phyloP scores from a whole-genome alignment of 805 yeast genomes.

The Wickerhamiella occidentalis region DNA sequence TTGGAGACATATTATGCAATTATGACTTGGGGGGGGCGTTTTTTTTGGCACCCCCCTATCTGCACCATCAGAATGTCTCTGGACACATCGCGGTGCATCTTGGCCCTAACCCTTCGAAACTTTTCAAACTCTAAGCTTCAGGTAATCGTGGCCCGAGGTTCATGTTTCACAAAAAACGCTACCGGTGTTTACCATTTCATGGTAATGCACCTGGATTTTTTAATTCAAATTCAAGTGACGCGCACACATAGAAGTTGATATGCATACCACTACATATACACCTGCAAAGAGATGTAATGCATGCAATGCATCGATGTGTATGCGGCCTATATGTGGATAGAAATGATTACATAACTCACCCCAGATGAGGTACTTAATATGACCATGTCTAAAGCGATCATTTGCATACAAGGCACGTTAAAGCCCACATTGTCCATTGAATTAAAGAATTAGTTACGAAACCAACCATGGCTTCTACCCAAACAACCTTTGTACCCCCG shows the following conservation, averaged over 20 bases:
- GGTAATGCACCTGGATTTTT: too few species aligned
- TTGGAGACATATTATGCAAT: too few species aligned
- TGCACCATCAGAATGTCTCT: neutral
- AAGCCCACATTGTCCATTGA: neutral
- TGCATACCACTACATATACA: neutral
- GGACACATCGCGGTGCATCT: neutral
- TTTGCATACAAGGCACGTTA: neutral
- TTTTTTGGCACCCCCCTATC: neutral
- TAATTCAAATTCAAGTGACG: too few species aligned
- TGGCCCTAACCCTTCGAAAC: neutral
- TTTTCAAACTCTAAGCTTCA: neutral
- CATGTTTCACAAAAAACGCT: too few species aligned
- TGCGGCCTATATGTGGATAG: neutral
- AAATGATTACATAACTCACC: neutral
- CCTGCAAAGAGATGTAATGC: neutral
- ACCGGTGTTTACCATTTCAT: too few species aligned
- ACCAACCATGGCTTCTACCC: neutral
- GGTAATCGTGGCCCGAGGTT: neutral
- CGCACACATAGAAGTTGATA: neutral
- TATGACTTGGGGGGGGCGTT: too few species aligned
- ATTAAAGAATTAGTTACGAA: neutral
- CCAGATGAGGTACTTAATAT: slow-evolving; percentile 7
- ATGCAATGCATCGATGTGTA: slow-evolving; percentile 2
- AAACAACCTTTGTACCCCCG: neutral
- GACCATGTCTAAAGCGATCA: neutral